Evolutionary conservation across 768 basidiomycete species (phyloP), one percentile per base, ranked within the genome.

Genomic region (Russula earlei): DNA sequence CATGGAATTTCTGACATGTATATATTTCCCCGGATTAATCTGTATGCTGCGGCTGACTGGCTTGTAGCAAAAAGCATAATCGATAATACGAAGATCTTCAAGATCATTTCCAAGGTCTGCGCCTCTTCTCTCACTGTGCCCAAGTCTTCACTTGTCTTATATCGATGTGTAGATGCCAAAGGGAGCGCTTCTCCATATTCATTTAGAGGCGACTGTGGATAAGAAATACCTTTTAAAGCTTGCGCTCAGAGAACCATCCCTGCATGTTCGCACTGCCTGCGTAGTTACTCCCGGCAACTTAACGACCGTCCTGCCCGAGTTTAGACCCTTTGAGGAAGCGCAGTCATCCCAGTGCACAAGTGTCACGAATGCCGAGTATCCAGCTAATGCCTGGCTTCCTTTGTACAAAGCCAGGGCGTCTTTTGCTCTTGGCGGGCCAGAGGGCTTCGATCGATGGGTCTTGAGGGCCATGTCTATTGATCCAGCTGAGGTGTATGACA

Each of bases 1-100:
- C 41, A 87, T 87, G 84, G 84, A 81, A 61, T 89, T 87, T 62
- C 68, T 87, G 60, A 87, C 82, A 40, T 84, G 84, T 82, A 56
- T 58, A 20, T 2, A 38, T 5, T 10, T 10, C 29, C 12, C 36
- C 43, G 5, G 4, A 1, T 10, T 17, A 6, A 5, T 14, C 22
- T 40, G 40, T 33, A 29, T 7, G 50, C 52, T 49, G 2, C 40
- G 61, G 61, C 62, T 27, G 52, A 65, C 10, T 59, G 60, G 62
- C 64, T 38, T 19, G 27, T 61, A 83, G 81, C 81, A 41, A 77
- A 75, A 63, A 67, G 64, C 42, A 74, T 83, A 42, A 85, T 88
- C 37, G 67, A 79, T 54, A 75, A 75, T 61, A 87, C 86, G 0
- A 72, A 71, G 56, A 65, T 89, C 27, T 88, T 85, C 62, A 63